Evolutionary conservation across 148 eudicot species (phyloP).

Genomic region (Bassia scoparia): DNA sequence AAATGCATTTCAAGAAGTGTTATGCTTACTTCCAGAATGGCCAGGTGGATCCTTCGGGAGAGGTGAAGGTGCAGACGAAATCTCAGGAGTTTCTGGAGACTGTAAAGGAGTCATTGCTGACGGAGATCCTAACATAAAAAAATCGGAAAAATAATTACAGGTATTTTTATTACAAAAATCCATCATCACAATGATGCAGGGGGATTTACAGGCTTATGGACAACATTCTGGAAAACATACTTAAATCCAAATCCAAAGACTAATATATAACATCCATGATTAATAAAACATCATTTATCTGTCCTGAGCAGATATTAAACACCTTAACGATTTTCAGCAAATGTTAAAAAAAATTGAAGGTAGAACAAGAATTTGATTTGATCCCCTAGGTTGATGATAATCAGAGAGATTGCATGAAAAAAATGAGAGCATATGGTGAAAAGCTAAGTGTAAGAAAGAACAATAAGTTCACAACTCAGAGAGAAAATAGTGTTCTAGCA

Average conservation of each 20-base stretch:
- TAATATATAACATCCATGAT: neutral
- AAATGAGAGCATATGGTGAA: slow-evolving; percentile 33
- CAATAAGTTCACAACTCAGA: neutral
- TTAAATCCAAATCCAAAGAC: slow-evolving; percentile 1
- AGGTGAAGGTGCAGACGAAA: slow-evolving; percentile 31
- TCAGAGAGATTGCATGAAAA: slow-evolving; percentile 37
- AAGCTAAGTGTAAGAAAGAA: neutral
- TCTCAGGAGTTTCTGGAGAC: slow-evolving; percentile 20
- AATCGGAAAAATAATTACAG: neutral
- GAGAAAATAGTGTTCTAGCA: neutral
- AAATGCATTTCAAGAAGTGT: slow-evolving; percentile 14
- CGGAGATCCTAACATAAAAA: slow-evolving; percentile 28
- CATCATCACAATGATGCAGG: slow-evolving; percentile 3
- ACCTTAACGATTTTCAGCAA: slow-evolving; percentile 23
- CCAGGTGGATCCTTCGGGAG: slow-evolving; percentile 19
- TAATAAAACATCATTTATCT: neutral
- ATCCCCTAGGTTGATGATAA: slow-evolving; percentile 21
- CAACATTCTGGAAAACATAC: slow-evolving; percentile 15
- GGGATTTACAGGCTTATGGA: slow-evolving; percentile 16
- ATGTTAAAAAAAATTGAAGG: slow-evolving; percentile 22
- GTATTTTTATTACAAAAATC: neutral
- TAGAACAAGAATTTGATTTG: slow-evolving; percentile 28
- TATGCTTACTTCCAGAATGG: slow-evolving; percentile 27
- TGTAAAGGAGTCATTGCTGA: slow-evolving; percentile 27
- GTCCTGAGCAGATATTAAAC: neutral